Base-by-base conservation (phyloP, 495 filamentous ascomycete genomes). In the Cercophora sp. region DNA sequence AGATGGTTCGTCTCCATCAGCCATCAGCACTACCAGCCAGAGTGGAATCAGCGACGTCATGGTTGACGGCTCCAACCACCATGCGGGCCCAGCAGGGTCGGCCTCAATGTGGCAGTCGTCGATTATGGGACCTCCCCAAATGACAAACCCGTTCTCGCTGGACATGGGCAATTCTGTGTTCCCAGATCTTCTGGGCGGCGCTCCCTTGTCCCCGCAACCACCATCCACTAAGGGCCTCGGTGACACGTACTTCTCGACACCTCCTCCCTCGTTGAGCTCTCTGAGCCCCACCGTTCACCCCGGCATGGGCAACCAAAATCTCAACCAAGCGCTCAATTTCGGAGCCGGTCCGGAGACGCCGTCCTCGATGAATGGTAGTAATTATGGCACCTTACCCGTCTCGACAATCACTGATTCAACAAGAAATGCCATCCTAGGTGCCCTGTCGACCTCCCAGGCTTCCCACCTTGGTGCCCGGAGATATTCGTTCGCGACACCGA, bases 1-100 rank as follows among this genome's bases (percentile, higher is more conserved):
- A 44, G 93, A 95, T 57, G 89, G 87, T 34, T 96, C 93, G 9
- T 97, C 94, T 5, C 93, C 93, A 6, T 96, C 91, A 8, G 92
- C 87, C 19, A 90, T 96, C 61, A 96, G 91, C 69, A 93, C 87
- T 15, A 87, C 85, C 23, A 96, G 91, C 61, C 91, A 92, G 58
- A 92, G 87, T 68, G 89, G 86, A 11, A 87, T 94, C 60, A 96
- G 89, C 67, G 92, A 97, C 62, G 81, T 90, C 51, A 91, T 96
- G 86, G 73, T 95, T 34, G 90, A 96, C 65, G 88, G 86, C 4
- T 84, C 87, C 9, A 87, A 86, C 58, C 83, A 77, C 47, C 75
- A 76, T 25, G 60, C 71, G 25, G 57, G 67, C 10, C 63, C 78
- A 5, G 65, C 68, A 20, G 68, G 59, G 8, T 73, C 40, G 20